Percentiles rank a stretch among this genome's conserved stretches.
These are phyloP conservation scores for Fusarium sp. DNA, from an alignment of 2,329 filamentous ascomycete species.

Conservation along the genomic window DNA sequence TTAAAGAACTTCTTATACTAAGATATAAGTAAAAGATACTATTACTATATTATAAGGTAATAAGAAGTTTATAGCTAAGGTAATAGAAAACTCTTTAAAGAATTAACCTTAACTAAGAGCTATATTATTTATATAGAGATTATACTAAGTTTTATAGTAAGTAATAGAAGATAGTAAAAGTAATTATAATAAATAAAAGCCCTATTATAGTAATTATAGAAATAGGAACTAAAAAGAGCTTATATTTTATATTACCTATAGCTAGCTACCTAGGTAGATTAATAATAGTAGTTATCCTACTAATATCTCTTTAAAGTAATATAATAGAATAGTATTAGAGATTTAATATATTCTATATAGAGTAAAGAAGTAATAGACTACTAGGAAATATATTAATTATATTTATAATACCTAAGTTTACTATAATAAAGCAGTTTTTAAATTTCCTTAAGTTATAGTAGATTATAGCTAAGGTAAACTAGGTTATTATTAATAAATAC, in stretches of 20 bases:
- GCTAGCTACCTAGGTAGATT: background rate
- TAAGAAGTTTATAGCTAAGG: background rate
- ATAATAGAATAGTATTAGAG: slow-evolving; percentile 5
- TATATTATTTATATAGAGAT: background rate
- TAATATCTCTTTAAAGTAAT: slow-evolving; percentile 1
- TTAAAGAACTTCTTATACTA: background rate
- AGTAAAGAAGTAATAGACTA: background rate
- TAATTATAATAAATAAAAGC: slow-evolving; percentile 1
- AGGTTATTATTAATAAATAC: too few species aligned
- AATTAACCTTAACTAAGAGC: background rate
- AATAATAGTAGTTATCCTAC: background rate
- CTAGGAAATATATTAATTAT: background rate
- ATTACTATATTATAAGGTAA: background rate
- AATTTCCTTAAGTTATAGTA: background rate
- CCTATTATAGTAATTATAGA: slow-evolving; percentile 1
- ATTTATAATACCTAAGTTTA: slow-evolving; percentile 5
- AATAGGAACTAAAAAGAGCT: slow-evolving; percentile 4
- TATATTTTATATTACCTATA: slow-evolving; percentile 2
- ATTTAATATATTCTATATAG: background rate
- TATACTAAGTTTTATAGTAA: background rate
- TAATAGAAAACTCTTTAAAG: background rate
- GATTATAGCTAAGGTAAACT: background rate
- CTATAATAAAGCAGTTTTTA: slow-evolving; percentile 4
- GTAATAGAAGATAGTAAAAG: background rate
- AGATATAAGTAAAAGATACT: background rate